Percentiles rank a stretch among this genome's conserved stretches.
Evolutionary conservation across 139 green algal genomes (phyloP).

Genomic region (Auxenochlorella pyrenoidosa): DNA sequence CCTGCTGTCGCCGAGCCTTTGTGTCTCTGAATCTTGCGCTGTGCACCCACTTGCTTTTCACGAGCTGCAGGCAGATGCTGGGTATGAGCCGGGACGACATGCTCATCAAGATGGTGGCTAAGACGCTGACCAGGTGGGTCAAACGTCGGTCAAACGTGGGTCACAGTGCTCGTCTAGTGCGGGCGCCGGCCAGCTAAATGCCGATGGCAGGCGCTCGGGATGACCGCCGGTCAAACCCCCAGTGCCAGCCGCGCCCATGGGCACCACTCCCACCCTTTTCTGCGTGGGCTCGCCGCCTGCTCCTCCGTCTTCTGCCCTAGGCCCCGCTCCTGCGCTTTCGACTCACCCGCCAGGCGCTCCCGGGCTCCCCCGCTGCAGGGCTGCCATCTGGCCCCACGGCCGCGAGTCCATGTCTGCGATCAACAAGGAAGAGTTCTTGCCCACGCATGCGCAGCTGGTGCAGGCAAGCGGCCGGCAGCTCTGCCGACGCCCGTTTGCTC

Average conservation of each 20-base stretch:
- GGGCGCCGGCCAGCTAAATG: too few relatives aligned
- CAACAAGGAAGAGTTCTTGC: conserved; percentile 63
- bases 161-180: not conserved
- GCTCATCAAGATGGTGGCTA: conserved; percentile 36
- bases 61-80: conserved; percentile 30
- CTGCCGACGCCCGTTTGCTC: too few relatives aligned
- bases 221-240: too few relatives aligned
- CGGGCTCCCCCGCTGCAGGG: conserved; percentile 10
- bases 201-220: too few relatives aligned
- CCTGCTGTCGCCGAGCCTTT: too few relatives aligned
- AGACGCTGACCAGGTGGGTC: conserved; percentile 40
- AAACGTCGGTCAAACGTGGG: not conserved
- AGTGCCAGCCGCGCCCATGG: too few relatives aligned
- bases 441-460: conserved; percentile 61
- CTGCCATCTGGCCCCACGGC: conserved; percentile 39
- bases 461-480: conserved; percentile 20
- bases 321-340: not conserved
- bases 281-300: too few relatives aligned
- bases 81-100: conserved; percentile 42
- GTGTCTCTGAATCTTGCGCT: too few relatives aligned
- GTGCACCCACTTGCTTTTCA: not conserved
- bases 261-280: too few relatives aligned
- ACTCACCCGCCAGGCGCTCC: not conserved
- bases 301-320: too few relatives aligned
- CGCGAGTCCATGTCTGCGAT: conserved; percentile 40